Evolutionary conservation across 495 filamentous ascomycete species (phyloP), one percentile per base, ranked within the genome.

Genomic region (Friedmanniomyces simplex): DNA sequence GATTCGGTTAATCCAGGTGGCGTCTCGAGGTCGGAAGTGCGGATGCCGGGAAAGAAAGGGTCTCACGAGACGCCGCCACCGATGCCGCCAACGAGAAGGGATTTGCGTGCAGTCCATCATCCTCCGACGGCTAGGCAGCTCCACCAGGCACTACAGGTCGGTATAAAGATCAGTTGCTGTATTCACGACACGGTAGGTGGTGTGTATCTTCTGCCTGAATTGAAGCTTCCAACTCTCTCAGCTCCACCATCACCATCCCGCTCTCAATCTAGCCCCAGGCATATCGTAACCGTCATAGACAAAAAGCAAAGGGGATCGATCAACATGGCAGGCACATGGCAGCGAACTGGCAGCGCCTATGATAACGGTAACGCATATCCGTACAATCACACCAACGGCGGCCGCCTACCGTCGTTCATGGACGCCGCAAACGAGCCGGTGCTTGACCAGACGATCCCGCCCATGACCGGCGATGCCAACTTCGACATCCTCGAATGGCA

Each of bases 401-500:
- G 32, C 32, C 18, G 13, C 21, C 52, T 43, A 41, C 52, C 52
- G 24, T 39, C 42, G 2, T 48, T 48, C 53, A 55, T 55, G 53
- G 53, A 55, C 24, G 51, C 22, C 32, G n/a, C 49, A 12, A 54
- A 54, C 43, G 24, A 60, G 26, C 18, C 20, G 24, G 14, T 7
- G 11, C 14, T 25, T 6, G 57, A 60, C 12, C 57, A 24, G 18
- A 10, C 26, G 7, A 47, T 54, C 12, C 58, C 55, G 42, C 57
- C 55, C n/a, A 45, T 63, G 37, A 54, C 62, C 22, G 56, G 57
- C 45, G 64, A 69, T 32, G 67, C 69, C 18, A 55, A 74, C 54
- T 88, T 89, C 69, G 91, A 96, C 70, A 85, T 96, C 57, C 82
- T 96, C 68, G 86, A 89, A 57, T 98, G 93, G 93, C 87, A 95